Conservation (phyloP, 2,329 filamentous ascomycete genomes). For the Trichoderma sp. region DNA sequence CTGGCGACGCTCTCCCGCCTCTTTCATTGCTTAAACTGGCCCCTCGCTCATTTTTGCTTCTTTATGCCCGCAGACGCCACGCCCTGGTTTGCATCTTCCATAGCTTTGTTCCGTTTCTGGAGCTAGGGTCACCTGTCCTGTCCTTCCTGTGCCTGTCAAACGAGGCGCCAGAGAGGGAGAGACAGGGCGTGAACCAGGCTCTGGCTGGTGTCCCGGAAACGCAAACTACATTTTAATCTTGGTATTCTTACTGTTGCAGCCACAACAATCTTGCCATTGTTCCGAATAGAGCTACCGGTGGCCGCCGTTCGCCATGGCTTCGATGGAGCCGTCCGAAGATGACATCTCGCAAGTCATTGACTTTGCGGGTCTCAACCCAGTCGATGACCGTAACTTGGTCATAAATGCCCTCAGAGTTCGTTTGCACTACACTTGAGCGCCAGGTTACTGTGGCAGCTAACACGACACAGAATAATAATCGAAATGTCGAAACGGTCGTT, state of each 20-base stretch:
- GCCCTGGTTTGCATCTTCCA: background rate
- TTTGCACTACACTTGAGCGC: background rate
- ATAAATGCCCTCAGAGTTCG: slow-evolving; percentile 42
- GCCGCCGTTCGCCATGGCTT: slow-evolving; percentile 28
- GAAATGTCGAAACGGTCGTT: slow-evolving; percentile 48
- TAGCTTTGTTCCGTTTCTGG: background rate
- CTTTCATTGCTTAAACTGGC: background rate
- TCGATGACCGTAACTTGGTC: slow-evolving; percentile 40
- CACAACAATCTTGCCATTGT: background rate
- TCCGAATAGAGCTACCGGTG: background rate
- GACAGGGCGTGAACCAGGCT: background rate
- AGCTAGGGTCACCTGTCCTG: background rate
- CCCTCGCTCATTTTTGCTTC: background rate
- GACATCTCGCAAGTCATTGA: slow-evolving; percentile 42
- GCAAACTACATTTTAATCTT: background rate
- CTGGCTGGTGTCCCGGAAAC: background rate
- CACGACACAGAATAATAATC: slow-evolving; percentile 37
- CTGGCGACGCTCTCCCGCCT: background rate
- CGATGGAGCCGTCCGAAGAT: slow-evolving; percentile 37
- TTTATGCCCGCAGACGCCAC: background rate
- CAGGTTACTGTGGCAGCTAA: background rate
- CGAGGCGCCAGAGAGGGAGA: background rate
- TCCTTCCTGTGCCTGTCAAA: background rate
- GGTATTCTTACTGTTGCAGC: background rate
- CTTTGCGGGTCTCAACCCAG: slow-evolving; percentile 37